These are phyloP conservation scores for Chalciporus chontae DNA, from an alignment of 768 basidiomycete species.

Conservation along the genomic window DNA sequence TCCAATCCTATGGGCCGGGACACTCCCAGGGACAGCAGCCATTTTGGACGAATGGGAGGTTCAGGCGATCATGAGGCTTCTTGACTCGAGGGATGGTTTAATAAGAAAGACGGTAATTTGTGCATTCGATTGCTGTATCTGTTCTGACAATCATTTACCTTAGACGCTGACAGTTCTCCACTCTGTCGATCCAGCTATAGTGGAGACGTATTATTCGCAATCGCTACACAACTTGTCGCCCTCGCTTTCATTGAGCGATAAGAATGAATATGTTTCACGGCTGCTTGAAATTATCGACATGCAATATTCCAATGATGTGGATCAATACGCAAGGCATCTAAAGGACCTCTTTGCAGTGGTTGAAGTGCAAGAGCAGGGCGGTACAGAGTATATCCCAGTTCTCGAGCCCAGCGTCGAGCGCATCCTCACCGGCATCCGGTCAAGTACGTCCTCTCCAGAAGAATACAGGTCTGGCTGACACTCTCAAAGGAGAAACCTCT, in stretches of 20 bases:
- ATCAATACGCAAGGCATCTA: slow-evolving; percentile 52
- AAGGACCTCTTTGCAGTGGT: slow-evolving; percentile 37
- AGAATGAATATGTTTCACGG: slow-evolving; percentile 42
- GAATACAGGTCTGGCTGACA: slow-evolving; percentile 10
- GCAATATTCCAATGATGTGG: slow-evolving; percentile 47
- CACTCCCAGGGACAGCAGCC: slow-evolving; percentile 43
- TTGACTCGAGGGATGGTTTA: slow-evolving; percentile 55
- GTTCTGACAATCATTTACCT: slow-evolving; percentile 5
- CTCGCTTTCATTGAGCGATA: slow-evolving; percentile 31
- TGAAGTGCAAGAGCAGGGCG: slow-evolving; percentile 32
- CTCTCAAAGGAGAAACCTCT: slow-evolving; percentile 33
- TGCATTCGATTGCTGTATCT: not conserved
- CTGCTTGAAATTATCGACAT: slow-evolving; percentile 55
- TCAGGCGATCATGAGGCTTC: slow-evolving; percentile 61
- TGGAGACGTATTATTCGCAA: slow-evolving; percentile 52
- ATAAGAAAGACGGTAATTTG: slow-evolving; percentile 58
- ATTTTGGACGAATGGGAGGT: slow-evolving; percentile 73
- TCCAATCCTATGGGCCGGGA: slow-evolving; percentile 67
- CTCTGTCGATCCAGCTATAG: slow-evolving; percentile 54
- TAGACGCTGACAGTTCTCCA: slow-evolving; percentile 62
- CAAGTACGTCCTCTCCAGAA: slow-evolving; percentile 38
- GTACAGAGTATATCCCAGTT: slow-evolving; percentile 36
- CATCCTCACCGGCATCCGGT: slow-evolving; percentile 47
- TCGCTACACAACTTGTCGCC: slow-evolving; percentile 37
- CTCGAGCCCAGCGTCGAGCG: slow-evolving; percentile 56